These are phyloP conservation scores for Saccharomycopsis lassenensis DNA, from an alignment of 805 yeast species.

Conservation along the genomic window DNA sequence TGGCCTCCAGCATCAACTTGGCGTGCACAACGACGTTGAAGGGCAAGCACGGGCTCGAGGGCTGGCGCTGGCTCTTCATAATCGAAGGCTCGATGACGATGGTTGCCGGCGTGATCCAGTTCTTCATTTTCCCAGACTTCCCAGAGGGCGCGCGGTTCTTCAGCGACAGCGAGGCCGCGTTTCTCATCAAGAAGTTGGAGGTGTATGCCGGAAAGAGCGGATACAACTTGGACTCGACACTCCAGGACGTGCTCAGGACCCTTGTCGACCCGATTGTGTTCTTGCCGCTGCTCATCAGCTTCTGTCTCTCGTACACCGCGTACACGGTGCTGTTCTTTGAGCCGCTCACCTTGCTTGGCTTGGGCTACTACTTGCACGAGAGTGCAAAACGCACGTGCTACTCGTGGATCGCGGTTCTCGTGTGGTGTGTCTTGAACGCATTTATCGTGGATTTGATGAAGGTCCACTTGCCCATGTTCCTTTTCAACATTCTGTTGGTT, in stretches of 20 bases:
- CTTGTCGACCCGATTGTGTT: conserved; percentile 50
- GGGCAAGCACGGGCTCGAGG: conserved; percentile 26
- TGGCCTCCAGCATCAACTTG: conserved; percentile 24
- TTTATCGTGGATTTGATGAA: conserved; percentile 31
- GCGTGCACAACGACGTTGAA: conserved; percentile 27
- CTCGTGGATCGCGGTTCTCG: conserved; percentile 9
- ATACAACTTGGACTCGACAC: conserved; percentile 34
- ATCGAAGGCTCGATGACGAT: conserved; percentile 33
- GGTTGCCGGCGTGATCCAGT: conserved; percentile 23
- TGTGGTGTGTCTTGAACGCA: neutral
- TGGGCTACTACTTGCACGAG: no score
- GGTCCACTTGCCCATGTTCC: conserved; percentile 32
- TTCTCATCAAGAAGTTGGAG: conserved; percentile 47
- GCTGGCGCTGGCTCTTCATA: conserved; percentile 42
- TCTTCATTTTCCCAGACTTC: conserved; percentile 52
- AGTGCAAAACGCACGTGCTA: conserved; percentile 79
- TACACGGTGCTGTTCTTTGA: conserved; percentile 66
- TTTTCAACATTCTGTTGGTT: no score
- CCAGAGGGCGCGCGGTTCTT: conserved; percentile 56
- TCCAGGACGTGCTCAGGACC: conserved; percentile 33
- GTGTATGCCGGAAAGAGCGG: conserved; percentile 40
- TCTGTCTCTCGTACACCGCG: conserved; percentile 51
- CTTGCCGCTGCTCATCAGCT: conserved; percentile 45
- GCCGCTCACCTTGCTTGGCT: no score
- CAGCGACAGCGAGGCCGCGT: conserved; percentile 37